phyloP scores from a whole-genome alignment of 352 stramenopile genomes.

The Globisporangium cederbergense region DNA sequence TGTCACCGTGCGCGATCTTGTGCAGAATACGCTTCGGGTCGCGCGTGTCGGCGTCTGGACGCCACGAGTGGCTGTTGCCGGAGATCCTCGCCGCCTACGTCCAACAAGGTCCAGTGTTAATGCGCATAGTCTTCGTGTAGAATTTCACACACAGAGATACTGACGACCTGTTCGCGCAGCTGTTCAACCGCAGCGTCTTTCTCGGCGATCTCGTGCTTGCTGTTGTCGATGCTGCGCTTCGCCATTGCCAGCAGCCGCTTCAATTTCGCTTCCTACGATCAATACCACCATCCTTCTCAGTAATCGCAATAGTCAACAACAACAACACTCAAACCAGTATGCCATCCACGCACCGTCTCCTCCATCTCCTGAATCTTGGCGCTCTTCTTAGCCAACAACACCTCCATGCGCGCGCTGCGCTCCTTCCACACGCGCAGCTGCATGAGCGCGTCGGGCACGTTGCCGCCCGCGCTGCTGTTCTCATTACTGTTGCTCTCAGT shows the following conservation, averaged over 20 bases:
- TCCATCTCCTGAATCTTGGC: conserved; percentile 73
- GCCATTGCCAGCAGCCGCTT: conserved; percentile 82
- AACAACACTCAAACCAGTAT: background rate
- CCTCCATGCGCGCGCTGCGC: conserved; percentile 49
- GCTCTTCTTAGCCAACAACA: conserved; percentile 67
- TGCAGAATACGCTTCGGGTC: conserved; percentile 61
- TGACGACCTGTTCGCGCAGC: conserved; percentile 34
- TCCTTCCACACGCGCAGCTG: conserved; percentile 63
- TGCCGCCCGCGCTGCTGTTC: background rate
- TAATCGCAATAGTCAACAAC: background rate
- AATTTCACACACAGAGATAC: conserved; percentile 10
- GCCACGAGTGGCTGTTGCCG: conserved; percentile 42
- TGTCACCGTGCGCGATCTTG: conserved; percentile 56
- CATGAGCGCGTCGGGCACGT: conserved; percentile 24
- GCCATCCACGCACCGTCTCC: conserved; percentile 47
- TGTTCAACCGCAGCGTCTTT: conserved; percentile 56
- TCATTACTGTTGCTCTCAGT: background rate
- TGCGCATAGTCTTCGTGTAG: background rate
- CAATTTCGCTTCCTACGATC: conserved; percentile 62
- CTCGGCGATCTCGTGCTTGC: conserved; percentile 71
- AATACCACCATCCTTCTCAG: background rate
- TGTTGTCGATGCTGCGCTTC: conserved; percentile 90
- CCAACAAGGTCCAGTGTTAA: background rate
- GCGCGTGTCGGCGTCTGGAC: conserved; percentile 40
- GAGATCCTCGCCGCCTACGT: conserved; percentile 30